A percentile compares a stretch with the other conserved stretches of the same genome.
phyloP scores from a whole-genome alignment of 2,329 filamentous ascomycete species.

The Colletotrichum viniferum region DNA sequence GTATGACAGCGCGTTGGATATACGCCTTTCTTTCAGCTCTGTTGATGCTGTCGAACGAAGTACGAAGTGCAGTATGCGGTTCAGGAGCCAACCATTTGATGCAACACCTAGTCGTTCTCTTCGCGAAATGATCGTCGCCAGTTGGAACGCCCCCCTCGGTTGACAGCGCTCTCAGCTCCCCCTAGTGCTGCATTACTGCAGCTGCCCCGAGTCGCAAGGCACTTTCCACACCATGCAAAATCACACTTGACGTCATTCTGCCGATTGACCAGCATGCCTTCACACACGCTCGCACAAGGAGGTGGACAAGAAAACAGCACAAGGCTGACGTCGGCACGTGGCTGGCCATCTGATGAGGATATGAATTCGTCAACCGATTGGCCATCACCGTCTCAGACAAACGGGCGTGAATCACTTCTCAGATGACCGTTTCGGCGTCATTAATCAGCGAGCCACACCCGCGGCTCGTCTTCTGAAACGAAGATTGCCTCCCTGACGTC shows the following conservation, averaged over 20 bases:
- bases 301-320: background rate
- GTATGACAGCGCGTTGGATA: background rate
- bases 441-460: background rate
- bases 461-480: background rate
- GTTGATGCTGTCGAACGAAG: background rate
- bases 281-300: background rate
- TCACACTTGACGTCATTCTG: slow-evolving; percentile 9
- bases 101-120: background rate
- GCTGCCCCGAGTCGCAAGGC: background rate
- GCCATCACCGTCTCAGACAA: background rate
- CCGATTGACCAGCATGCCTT: background rate
- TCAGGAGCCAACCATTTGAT: background rate
- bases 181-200: background rate
- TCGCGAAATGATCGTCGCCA: background rate
- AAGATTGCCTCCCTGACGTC: slow-evolving; percentile 5
- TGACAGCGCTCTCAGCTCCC: background rate
- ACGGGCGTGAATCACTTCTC: background rate
- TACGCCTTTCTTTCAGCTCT: background rate
- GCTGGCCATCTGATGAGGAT: background rate
- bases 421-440: background rate
- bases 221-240: background rate
- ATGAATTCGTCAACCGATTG: background rate
- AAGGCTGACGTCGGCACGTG: background rate
- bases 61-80: background rate
- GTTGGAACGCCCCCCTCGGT: background rate